These are phyloP conservation scores for Lipomyces yamadae DNA, from an alignment of 805 yeast genomes.

Conservation along the genomic window DNA sequence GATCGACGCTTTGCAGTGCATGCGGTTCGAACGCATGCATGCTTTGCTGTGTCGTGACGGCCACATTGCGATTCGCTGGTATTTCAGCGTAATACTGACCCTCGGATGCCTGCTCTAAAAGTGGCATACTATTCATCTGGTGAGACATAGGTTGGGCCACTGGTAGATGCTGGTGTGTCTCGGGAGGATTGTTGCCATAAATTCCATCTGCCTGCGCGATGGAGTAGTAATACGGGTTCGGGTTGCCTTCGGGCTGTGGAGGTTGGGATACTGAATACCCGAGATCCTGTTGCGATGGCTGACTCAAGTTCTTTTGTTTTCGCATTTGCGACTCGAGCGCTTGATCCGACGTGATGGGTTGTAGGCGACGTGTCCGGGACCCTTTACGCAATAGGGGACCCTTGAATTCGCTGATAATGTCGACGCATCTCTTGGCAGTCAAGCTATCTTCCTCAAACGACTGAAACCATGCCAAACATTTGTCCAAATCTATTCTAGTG, in stretches of 20 bases:
- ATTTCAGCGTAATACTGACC: neutral
- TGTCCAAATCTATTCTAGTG: constrained; percentile 18
- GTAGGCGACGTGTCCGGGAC: neutral
- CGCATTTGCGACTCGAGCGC: neutral
- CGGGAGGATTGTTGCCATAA: neutral
- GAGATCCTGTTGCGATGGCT: neutral
- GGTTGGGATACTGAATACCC: neutral
- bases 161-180: neutral
- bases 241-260: neutral
- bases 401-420: constrained; percentile 8
- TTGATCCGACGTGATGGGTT: neutral
- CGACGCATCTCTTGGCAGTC: constrained; percentile 7
- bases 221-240: neutral
- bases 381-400: neutral
- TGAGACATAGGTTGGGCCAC: neutral
- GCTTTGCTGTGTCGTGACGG: neutral
- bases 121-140: neutral
- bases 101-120: neutral
- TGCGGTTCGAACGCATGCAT: neutral
- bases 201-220: neutral
- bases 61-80: neutral
- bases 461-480: neutral
- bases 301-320: neutral
- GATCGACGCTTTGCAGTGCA: neutral
- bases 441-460: constrained; percentile 1